phyloP scores from a whole-genome alignment of 1,284 basidiomycete species.

The Ustilago esculenta region DNA sequence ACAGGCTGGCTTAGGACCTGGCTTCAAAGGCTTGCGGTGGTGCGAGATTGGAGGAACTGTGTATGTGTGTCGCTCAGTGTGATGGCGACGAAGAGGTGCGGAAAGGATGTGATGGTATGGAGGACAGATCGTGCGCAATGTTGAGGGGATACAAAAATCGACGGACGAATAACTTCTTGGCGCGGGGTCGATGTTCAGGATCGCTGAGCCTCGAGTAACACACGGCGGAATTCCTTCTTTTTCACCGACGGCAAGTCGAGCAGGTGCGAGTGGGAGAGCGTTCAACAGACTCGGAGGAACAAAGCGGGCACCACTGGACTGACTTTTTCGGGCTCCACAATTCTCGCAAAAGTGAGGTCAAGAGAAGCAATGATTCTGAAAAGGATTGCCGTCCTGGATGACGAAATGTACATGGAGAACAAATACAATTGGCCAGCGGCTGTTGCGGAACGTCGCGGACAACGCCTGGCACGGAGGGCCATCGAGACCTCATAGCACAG shows the following conservation, averaged over 20 bases:
- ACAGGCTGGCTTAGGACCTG: slow-evolving; percentile 46
- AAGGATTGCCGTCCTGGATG: neutral
- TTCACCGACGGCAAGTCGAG: no score
- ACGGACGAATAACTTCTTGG: slow-evolving; percentile 16
- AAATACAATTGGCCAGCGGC: slow-evolving; percentile 21
- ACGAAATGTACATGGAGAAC: neutral
- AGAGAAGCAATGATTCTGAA: no score
- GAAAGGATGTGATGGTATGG: slow-evolving; percentile 16
- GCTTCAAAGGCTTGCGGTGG: slow-evolving; percentile 11
- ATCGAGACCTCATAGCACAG: no score
- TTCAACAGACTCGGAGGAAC: no score
- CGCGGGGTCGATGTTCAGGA: slow-evolving; percentile 20
- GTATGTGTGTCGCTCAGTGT: slow-evolving; percentile 8
- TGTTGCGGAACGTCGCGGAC: slow-evolving; percentile 18
- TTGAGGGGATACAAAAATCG: neutral
- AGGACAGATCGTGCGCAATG: neutral
- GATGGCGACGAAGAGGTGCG: slow-evolving; percentile 12
- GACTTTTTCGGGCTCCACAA: no score
- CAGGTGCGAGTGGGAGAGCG: no score
- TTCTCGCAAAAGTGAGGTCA: no score
- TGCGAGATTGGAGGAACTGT: slow-evolving; percentile 1
- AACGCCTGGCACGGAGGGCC: slow-evolving; percentile 1
- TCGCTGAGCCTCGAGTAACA: no score
- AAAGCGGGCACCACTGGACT: no score
- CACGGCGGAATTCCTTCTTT: no score